Evolutionary conservation across 73 alveolate genomes (phyloP), one percentile per base, ranked within the genome.

Genomic region (Paramecium sexaurelia): DNA sequence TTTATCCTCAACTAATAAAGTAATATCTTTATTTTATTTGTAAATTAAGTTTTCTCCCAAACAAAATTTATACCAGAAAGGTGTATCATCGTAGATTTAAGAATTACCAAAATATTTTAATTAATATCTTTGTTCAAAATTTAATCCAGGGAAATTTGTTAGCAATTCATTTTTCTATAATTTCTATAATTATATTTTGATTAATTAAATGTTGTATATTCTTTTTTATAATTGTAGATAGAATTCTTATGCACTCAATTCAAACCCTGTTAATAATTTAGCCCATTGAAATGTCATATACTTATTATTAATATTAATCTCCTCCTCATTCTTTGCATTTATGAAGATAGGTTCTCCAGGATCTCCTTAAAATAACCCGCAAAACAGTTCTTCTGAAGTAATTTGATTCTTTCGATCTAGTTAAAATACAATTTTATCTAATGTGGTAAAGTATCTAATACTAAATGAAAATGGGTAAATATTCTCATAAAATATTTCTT

Each of bases 41-140:
- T 29, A 61, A 11, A 61, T 61, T n/a, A 61, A 32, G 26, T 39
- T 39, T 11, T 78, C 55, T 24, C 90, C 90, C 41, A 13, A 39
- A 78, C 90, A 78, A 29, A 78, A 40, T 7, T 45, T 22, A 78
- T 78, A 78, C 90, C 90, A 78, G 24, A 78, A 78, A 22, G 90
- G 90, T 3, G 71, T n/a, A 0, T 78, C 90, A 22, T 78, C 90
- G 3, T n/a, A 24, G 1, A 78, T 37, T 78, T 41, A 6, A 41
- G 90, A 24, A 24, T 40, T 78, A 3, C 90, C 90, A 78, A 78
- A 78, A 43, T 78, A 78, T 40, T 78, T 78, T 43, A 78, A 22
- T 41, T 37, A 41, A 24, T 13, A 78, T 40, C 90, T 40, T 24
- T 39, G 10, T 45, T 39, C 90, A 43, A 78, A 39, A 20, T 17